Evolutionary conservation across 164 flowering plant species (phyloP), one percentile per base, ranked within the genome.

Genomic region (Sedum album): DNA sequence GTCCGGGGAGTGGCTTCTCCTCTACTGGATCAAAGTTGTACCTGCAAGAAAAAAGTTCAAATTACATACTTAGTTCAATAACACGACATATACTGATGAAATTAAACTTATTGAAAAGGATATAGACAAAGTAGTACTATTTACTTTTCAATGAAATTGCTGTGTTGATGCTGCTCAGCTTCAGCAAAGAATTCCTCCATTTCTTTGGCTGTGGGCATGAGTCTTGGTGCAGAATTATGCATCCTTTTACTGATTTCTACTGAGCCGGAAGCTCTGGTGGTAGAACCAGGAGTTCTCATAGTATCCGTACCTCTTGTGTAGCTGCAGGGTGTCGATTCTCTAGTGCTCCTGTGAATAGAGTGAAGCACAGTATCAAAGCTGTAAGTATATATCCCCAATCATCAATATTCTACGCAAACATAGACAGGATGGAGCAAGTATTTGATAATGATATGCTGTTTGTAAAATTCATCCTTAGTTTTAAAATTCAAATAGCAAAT

Each of bases 301-400:
- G 66, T 28, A n/a, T 83, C 80, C n/a, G 84, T 75, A 23, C 76
- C 78, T 67, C 80, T 73, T 48, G 76, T 78, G 75, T 81, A 73
- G 65, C 77, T 81, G 77, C 81, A 77, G 30, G 86, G 86, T 11
- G 86, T 83, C 57, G 82, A 77, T 68, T 83, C 86, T 72, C 86
- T 76, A 5, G 81, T 81, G 79, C 80, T 71, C 74, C 86, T 83
- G 79, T 39, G n/a, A 66, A 57, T 60, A 15, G 9, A 5, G 64
- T 11, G 13, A 61, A 14, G 9, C 36, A 62, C 11, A 21, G 36
- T 15, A 6, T 18, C 36, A n/a, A 3, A 62, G 2, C 36, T 36
- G 31, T 28, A 28, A n/a, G 38, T 1, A 21, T 42, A 28, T 11
- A 6, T 4, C 3, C 10, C 62, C 35, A 63, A 7, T n/a, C 20